Percentiles rank a stretch among this genome's conserved stretches.
These are phyloP conservation scores for Syncephalastrum contaminatum DNA, from an alignment of 371 early-diverging fungal genomes.

Conservation along the genomic window DNA sequence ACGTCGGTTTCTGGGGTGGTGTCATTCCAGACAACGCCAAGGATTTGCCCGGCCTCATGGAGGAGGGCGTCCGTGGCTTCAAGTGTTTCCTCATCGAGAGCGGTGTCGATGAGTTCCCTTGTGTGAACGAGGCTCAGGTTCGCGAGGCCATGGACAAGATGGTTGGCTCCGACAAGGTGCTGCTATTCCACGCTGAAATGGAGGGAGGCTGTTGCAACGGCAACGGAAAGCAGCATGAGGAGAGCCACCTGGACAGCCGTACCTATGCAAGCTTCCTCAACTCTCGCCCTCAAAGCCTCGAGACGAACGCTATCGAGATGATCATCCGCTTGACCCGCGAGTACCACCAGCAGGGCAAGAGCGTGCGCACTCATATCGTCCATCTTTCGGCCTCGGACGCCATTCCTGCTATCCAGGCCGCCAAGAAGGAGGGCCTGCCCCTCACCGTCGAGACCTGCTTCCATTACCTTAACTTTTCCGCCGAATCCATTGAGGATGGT, in stretches of 20 bases:
- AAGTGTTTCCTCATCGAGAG: slow-evolving; percentile 85
- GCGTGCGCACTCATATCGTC: slow-evolving; percentile 78
- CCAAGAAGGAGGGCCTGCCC: slow-evolving; percentile 68
- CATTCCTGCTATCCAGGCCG: slow-evolving; percentile 69
- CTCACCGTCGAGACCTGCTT: slow-evolving; percentile 84
- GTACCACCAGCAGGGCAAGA: slow-evolving; percentile 49
- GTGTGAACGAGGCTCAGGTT: slow-evolving; percentile 71
- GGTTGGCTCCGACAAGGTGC: slow-evolving; percentile 43
- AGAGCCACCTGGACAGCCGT: slow-evolving; percentile 33
- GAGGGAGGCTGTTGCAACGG: slow-evolving; percentile 27
- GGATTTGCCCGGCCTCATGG: slow-evolving; percentile 62
- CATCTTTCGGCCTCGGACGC: slow-evolving; percentile 79
- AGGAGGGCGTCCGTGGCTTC: slow-evolving; percentile 76
- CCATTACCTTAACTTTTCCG: slow-evolving; percentile 72
- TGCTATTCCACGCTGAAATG: slow-evolving; percentile 85
- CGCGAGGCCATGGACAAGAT: slow-evolving; percentile 66
- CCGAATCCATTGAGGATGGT: slow-evolving; percentile 71
- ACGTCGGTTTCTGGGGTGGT: slow-evolving; percentile 83
- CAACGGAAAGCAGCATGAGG: slow-evolving; percentile 7
- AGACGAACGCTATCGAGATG: slow-evolving; percentile 72
- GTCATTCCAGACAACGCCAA: slow-evolving; percentile 73
- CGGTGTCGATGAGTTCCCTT: slow-evolving; percentile 85
- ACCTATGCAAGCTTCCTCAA: slow-evolving; percentile 68
- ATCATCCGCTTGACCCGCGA: slow-evolving; percentile 70
- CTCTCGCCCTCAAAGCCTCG: slow-evolving; percentile 70